phyloP scores from a whole-genome alignment of 2,329 filamentous ascomycete genomes.

The Ramichloridium luteum region DNA sequence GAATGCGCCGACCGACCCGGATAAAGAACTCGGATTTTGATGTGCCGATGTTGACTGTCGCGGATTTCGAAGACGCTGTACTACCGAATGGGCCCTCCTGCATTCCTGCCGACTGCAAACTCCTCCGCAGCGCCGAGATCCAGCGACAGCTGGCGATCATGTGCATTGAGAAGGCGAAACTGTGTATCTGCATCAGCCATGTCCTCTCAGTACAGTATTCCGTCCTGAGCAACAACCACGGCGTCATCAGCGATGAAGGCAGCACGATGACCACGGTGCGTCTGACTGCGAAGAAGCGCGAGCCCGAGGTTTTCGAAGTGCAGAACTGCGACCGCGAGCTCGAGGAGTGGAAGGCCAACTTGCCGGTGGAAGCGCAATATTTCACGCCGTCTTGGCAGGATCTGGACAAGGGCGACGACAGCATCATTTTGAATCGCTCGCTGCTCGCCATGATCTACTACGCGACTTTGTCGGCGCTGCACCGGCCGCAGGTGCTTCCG shows the following conservation, averaged over 20 bases:
- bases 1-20: slow-evolving; percentile 82
- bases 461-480: slow-evolving; percentile 79
- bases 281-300: slow-evolving; percentile 77
- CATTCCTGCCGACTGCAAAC: slow-evolving; percentile 56
- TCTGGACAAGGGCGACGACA: slow-evolving; percentile 45
- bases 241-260: slow-evolving; percentile 56
- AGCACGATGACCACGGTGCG: slow-evolving; percentile 65
- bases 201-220: slow-evolving; percentile 88
- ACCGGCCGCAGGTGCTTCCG: slow-evolving; percentile 81
- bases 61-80: slow-evolving; percentile 68
- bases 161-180: slow-evolving; percentile 83
- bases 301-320: slow-evolving; percentile 71
- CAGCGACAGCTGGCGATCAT: slow-evolving; percentile 71
- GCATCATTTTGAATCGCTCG: slow-evolving; percentile 60
- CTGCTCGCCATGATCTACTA: slow-evolving; percentile 88
- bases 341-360: slow-evolving; percentile 59
- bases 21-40: slow-evolving; percentile 92
- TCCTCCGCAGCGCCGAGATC: slow-evolving; percentile 58
- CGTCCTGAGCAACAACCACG: slow-evolving; percentile 71
- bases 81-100: slow-evolving; percentile 52
- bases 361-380: slow-evolving; percentile 63
- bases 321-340: slow-evolving; percentile 68
- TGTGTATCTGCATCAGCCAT: slow-evolving; percentile 79
- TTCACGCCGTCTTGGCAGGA: slow-evolving; percentile 43
- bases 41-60: slow-evolving; percentile 74